Evolutionary conservation across 495 filamentous ascomycete species (phyloP), one percentile per base, ranked within the genome.

Genomic region (Aspergillus avenaceus): DNA sequence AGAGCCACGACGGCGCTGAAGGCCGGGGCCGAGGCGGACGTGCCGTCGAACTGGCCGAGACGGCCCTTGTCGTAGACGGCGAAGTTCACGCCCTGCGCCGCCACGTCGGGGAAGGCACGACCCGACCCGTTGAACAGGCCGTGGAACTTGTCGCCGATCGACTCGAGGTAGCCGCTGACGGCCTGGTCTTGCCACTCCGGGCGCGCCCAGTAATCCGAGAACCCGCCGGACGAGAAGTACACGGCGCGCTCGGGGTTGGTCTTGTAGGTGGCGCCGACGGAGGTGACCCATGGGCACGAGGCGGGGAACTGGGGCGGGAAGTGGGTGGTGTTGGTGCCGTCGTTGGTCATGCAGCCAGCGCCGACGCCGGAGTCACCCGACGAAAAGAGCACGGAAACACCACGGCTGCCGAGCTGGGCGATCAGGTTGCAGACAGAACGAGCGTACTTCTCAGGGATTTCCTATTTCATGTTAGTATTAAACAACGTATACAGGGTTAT

Each of bases 351-450:
- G 62, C 87, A 91, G 7, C 73, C 75, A 8, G 78, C 72, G 4
- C 86, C 87, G 16, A 86, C 81, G 11, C 87, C 87, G 9, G 74
- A 79, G 70, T 91, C 87, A 4, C 88, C 88, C 5, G 81, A 83
- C 1, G 84, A 82, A 61, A 83, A 84, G 45, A 93, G 65, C 0
- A 91, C 73, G 12, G 84, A 83, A 2, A 90, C 85, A 41, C 90
- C 90, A 21, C 88, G 85, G 26, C 80, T 80, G 29, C 87, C 88
- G 13, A 93, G 80, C 62, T 88, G 79, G 36, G 79, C 78, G 63
- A 79, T 82, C 31, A 84, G 61, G 61, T 85, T 81, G 72, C 89
- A 93, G 4, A 89, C 85, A 31, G 72, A 76, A 36, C 70, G 68
- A 34, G 86, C 83, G 56, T 90, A 95, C 1, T 73, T 63, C 27